These are phyloP conservation scores for Ascodesmis nigricans DNA, from an alignment of 495 filamentous ascomycete species.

Conservation along the genomic window DNA sequence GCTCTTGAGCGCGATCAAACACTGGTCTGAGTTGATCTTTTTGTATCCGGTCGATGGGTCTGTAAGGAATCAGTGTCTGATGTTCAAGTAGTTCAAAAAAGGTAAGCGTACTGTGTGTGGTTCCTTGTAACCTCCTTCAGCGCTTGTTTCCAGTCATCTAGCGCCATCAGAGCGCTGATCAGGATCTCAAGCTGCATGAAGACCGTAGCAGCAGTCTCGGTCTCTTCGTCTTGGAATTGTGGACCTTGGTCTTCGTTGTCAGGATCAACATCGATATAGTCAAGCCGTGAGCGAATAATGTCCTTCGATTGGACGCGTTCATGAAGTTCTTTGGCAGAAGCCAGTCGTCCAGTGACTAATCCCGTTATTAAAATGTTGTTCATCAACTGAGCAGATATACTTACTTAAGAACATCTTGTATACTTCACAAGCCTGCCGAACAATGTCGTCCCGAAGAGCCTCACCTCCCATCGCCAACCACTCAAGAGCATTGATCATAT, in stretches of 20 bases:
- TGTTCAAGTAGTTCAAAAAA: conserved; percentile 3
- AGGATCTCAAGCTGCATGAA: conserved; percentile 17
- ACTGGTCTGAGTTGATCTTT: conserved; percentile 5
- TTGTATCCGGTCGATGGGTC: conserved; percentile 8
- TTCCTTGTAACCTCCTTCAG: conserved; percentile 6
- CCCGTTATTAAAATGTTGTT: conserved; percentile 4
- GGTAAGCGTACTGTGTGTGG: not conserved
- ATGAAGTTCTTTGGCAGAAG: conserved; percentile 17
- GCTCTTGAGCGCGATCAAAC: conserved; percentile 6
- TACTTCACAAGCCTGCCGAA: conserved; percentile 39
- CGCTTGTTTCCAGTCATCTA: conserved; percentile 16
- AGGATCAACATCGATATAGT: conserved; percentile 5
- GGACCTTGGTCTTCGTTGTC: not conserved
- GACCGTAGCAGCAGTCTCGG: conserved; percentile 6
- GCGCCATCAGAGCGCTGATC: conserved; percentile 13
- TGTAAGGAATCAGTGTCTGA: conserved; percentile 1
- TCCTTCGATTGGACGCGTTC: conserved; percentile 10
- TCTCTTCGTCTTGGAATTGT: conserved; percentile 6
- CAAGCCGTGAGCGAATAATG: conserved; percentile 10
- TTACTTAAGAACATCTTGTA: conserved; percentile 56
- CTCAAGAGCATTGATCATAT: conserved; percentile 56
- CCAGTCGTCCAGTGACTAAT: conserved; percentile 21
- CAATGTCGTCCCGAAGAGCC: conserved; percentile 47
- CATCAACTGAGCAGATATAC: conserved; percentile 15
- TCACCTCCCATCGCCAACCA: conserved; percentile 64